Base-by-base conservation (phyloP, 202 grass and related monocot species). In the Zoysia matrella region DNA sequence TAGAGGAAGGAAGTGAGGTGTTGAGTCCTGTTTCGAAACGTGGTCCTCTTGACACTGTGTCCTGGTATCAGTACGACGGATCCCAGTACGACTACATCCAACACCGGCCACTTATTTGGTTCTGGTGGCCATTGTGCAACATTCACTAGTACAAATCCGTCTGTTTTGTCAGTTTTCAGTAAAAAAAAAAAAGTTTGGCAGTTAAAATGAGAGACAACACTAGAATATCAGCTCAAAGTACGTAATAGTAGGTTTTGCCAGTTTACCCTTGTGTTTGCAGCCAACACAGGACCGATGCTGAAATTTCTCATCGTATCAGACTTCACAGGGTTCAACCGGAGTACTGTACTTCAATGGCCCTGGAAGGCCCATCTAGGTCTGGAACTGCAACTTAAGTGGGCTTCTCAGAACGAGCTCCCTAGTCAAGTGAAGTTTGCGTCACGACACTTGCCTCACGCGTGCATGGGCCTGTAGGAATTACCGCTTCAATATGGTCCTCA, bases 1-100 rank as follows among this genome's bases (percentile, higher is more conserved):
- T 36, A 30, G 15, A 2, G 11, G 72, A 47, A 62, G 46, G 11
- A 16, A 40, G 22, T 1, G 36, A 74, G 69, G 11, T 10, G 30
- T 22, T 22, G 22, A 50, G 14, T 61, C 76, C 53, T 50, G 13
- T 9, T 50, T 75, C 71, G 15, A 47, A 67, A 81, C 11, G 57
- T 81, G 77, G 71, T 53, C 78, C 72, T 18, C 40, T 22, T 4
- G 1, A 18, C 12, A 86, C 63, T 44, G 22, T 60, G 52, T 2
- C 3, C 13, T 0, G 11, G 3, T 15, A 36, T 1, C 30, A 36
- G 30, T 36, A 36, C 30, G 30, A 36, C 30, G 30, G 30, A 36
- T 36, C 30, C 30, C 30, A 36, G 30, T 36, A 15, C 14, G 12
- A 55, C 16, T 13, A 65, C 48, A 18, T 40, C 40, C 63, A 63